Evolutionary conservation across 495 filamentous ascomycete genomes (phyloP), one percentile per base, ranked within the genome.

Genomic region (Filosporella fistucella): DNA sequence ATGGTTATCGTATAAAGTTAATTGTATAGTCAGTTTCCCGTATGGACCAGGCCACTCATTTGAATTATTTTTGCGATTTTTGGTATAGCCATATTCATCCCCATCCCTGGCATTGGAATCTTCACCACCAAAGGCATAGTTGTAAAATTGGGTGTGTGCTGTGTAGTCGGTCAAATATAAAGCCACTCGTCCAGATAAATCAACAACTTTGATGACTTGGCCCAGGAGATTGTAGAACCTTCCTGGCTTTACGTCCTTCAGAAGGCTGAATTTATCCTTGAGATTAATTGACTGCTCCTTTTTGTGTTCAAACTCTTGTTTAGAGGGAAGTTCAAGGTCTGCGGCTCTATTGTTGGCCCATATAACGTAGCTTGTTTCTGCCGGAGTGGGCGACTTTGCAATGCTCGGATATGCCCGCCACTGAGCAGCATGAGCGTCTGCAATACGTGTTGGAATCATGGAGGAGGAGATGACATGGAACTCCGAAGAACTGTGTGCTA

Each of bases 91-190:
- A 46, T 58, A 74, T 3, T 52, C 45, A 49, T 83, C 80, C 1
- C 73, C 78, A 35, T 78, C 69, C 16, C 54, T 57, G 4, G 62
- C 68, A 42, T 66, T 58, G 26, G 63, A 52, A 21, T 63, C 59
- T 9, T 63, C 58, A 13, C 69, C 66, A 50, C 71, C 74, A 17
- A 66, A 69, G 40, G 82, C 80, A 25, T 81, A 64, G 35, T 60
- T 44, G 32, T 72, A 78, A 17, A 97, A 77, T 24, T 55, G 46
- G 0, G 63, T 54, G 49, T 94, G 85, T 20, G 73, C 60, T 8
- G 91, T 95, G 63, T 95, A 98, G 62, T 98, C 93, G 0, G 88
- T 90, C 14, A 96, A 60, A 63, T 91, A 89, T 0, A 98, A 34
- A 1, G 84, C 78, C 16, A 75, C 60, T 44, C 62, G 75, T 14